These are phyloP conservation scores for Sclerotinia borealis DNA, from an alignment of 2,329 filamentous ascomycete species.

Conservation along the genomic window DNA sequence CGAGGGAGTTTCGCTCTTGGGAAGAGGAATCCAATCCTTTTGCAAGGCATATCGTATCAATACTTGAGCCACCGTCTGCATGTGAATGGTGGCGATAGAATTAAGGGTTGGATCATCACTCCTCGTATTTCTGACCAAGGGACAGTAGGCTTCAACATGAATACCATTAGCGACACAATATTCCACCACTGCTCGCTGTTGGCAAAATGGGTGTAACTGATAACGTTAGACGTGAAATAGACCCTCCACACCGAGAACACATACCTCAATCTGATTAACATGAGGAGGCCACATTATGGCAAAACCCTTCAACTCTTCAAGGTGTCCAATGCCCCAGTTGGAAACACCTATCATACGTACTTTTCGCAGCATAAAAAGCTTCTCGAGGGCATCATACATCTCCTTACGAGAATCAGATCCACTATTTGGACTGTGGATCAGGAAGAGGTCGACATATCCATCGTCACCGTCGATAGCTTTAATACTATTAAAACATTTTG, in stretches of 20 bases:
- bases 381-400: slow-evolving; percentile 10
- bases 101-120: slow-evolving; percentile 47
- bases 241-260: slow-evolving; percentile 21
- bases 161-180: slow-evolving; percentile 44
- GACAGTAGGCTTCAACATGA: slow-evolving; percentile 46
- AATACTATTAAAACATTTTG: slow-evolving; percentile 12
- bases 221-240: neutral
- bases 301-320: slow-evolving; percentile 10
- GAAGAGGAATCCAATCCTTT: slow-evolving; percentile 62
- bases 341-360: slow-evolving; percentile 7
- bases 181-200: slow-evolving; percentile 50
- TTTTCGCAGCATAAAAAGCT: neutral
- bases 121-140: slow-evolving; percentile 53
- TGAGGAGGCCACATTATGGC: slow-evolving; percentile 8
- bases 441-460: slow-evolving; percentile 17
- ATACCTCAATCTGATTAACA: slow-evolving; percentile 14
- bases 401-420: slow-evolving; percentile 1
- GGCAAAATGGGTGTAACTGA: slow-evolving; percentile 58
- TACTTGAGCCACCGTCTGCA: slow-evolving; percentile 57
- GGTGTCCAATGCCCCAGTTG: slow-evolving; percentile 11
- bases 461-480: slow-evolving; percentile 15
- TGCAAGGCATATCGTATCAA: slow-evolving; percentile 52
- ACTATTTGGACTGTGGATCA: slow-evolving; percentile 7
- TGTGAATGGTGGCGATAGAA: slow-evolving; percentile 51
- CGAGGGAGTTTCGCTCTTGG: slow-evolving; percentile 56